Conservation (phyloP, 352 stramenopile species). For the Albugo candida region DNA sequence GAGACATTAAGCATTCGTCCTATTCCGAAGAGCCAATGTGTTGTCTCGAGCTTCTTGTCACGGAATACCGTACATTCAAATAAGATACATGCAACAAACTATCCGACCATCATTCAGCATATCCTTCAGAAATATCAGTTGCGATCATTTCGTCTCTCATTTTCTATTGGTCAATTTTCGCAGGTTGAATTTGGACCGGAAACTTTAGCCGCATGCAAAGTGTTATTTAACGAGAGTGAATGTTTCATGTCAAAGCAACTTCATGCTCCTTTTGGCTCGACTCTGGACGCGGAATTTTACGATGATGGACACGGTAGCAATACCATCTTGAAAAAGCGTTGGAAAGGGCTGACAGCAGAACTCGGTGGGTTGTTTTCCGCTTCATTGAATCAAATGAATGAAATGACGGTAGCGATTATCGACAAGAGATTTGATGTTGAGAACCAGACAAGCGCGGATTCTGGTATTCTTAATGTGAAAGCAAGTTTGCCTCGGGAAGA, state of each 20-base stretch:
- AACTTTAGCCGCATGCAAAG: not conserved
- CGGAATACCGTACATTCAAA: too few species aligned
- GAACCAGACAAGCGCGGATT: slow-evolving; percentile 1
- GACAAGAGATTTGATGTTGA: not conserved
- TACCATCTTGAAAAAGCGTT: slow-evolving; percentile 14
- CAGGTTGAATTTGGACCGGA: slow-evolving; percentile 24
- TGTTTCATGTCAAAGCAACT: slow-evolving; percentile 4
- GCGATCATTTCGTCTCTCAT: slow-evolving; percentile 43
- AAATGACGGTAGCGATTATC: slow-evolving; percentile 2
- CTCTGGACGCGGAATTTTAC: slow-evolving; percentile 29
- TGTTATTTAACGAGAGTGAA: not conserved
- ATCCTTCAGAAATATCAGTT: slow-evolving; percentile 52
- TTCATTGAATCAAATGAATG: slow-evolving; percentile 64
- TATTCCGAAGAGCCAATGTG: too few species aligned
- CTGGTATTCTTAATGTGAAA: slow-evolving; percentile 20
- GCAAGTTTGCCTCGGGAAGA: slow-evolving; percentile 58
- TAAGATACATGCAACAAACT: not conserved
- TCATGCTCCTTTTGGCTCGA: slow-evolving; percentile 38
- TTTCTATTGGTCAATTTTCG: slow-evolving; percentile 36
- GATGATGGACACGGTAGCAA: too few species aligned
- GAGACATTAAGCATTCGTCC: too few species aligned
- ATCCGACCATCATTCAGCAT: slow-evolving; percentile 40
- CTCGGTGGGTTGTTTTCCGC: slow-evolving; percentile 66
- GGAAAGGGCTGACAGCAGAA: slow-evolving; percentile 46
- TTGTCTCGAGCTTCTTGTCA: too few species aligned